These are phyloP conservation scores for Lachnellula suecica DNA, from an alignment of 2,329 filamentous ascomycete genomes.

Conservation along the genomic window DNA sequence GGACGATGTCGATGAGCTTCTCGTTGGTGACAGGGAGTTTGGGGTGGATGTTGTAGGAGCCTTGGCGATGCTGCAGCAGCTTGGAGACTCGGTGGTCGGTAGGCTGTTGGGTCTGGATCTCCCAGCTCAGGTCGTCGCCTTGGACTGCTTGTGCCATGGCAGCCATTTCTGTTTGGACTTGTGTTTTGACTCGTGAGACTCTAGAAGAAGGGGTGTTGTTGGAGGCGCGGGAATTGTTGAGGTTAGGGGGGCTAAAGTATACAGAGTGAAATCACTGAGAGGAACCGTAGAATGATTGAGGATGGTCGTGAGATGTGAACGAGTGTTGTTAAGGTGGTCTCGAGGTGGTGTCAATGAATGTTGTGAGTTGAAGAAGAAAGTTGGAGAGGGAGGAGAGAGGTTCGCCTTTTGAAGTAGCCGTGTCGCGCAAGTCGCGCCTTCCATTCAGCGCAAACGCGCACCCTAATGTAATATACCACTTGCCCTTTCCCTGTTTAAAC, in stretches of 20 bases:
- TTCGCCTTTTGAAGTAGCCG: neutral
- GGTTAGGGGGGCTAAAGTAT: no score
- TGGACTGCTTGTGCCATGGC: no score
- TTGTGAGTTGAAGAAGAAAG: neutral
- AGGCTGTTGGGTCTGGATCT: neutral
- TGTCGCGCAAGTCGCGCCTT: neutral
- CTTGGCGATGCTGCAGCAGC: neutral
- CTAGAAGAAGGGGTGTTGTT: neutral
- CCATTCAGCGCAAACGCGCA: neutral
- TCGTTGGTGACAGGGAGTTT: constrained; percentile 50
- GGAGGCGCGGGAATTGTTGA: no score
- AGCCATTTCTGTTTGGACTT: neutral
- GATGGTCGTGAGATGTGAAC: no score
- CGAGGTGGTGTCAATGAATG: no score
- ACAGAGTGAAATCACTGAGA: no score
- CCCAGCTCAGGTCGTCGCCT: no score
- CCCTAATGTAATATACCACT: neutral
- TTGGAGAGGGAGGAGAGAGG: neutral
- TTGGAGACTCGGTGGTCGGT: neutral
- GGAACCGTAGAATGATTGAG: no score
- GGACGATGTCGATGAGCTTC: constrained; percentile 63
- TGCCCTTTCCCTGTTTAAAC: neutral
- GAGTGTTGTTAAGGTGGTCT: no score
- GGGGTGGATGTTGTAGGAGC: neutral
- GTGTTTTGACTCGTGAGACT: neutral